Evolutionary conservation across 139 green algal species (phyloP), one percentile per base, ranked within the genome.

Genomic region (Chlamydomonas asymmetrica): DNA sequence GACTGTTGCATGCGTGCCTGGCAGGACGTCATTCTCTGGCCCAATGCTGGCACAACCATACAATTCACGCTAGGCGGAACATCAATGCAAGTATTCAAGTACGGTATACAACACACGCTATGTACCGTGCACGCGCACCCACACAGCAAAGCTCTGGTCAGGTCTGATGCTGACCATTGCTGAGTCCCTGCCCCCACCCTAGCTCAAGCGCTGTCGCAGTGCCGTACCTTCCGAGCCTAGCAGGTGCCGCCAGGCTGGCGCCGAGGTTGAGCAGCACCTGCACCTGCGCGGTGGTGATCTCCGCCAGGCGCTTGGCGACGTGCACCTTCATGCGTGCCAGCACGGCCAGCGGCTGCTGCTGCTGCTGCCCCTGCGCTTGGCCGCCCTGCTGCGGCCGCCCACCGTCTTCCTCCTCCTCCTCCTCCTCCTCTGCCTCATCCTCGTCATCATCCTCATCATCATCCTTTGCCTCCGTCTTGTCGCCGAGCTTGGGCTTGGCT

Each of bases 191-290:
- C n/a, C n/a, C n/a, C n/a, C 10, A 52, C 45, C 45, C 45, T 16
- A 52, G 10, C 10, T 52, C 10, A 10, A 52, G 45, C 45, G 45
- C 45, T 16, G 45, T 52, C 45, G 16, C 45, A 52, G 45, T 16
- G 38, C 6, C 54, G 54, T 59, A 77, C 71, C 71, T 77, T 41
- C 48, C 66, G 0, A 34, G 76, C 57, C 78, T 62, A 2, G 72
- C 66, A 1, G 71, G 71, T 18, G 78, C 78, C n/a, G 66, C 66
- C 23, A 84, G 54, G 37, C 45, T 73, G 45, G 63, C 66, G 29
- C 71, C 78, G 27, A 78, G 66, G 48, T 84, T 68, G 16, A 80
- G 64, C 65, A 84, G 65, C 66, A 84, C 66, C 71, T 84, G 78
- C 71, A 84, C 45, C 66, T 84, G 78, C 13, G 78, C 78, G 23